Base-by-base conservation (phyloP, 768 basidiomycete genomes). In the Tricholoma saponaceum region DNA sequence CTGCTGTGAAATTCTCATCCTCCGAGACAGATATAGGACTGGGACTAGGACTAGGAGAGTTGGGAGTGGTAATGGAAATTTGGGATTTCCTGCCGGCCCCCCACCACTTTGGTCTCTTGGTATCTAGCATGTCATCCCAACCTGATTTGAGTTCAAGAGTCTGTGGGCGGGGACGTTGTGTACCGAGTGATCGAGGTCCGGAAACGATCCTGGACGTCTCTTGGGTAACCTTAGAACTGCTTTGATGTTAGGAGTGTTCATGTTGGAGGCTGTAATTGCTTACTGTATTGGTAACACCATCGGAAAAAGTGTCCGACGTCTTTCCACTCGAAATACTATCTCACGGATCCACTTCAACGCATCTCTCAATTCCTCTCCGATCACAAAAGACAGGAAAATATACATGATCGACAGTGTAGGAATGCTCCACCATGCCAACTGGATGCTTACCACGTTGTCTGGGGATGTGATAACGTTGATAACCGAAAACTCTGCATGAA, bases 41-140 rank as follows among this genome's bases (percentile, higher is more conserved):
- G 5, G 68, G 63, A 26, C 69, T 73, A 9, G 70, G 66, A 39
- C 58, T 68, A 1, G 70, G 63, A 22, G 62, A 55, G 55, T 60
- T 62, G 33, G 64, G 30, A 32, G 64, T 58, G 9, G 62, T 63
- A 25, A 58, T 46, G 23, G 60, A 64, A 50, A 25, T 65, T 28
- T 64, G 64, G 25, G 65, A 64, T 47, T 58, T 67, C 55, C 52
- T 64, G 49, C 47, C 62, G 32, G 58, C 62, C 52, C 39, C 46
- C 51, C 58, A 60, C 22, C 56, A 52, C 56, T 66, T 72, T 13
- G 71, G 55, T 6, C 64, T 59, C 66, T 72, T 76, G 50, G 66
- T 59, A 51, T 75, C 73, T 30, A 77, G 66, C 69, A 75, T 75
- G 51, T 79, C 79, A 56, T 81, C 79, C 80, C 80, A 82, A 10